phyloP scores from a whole-genome alignment of 2,329 filamentous ascomycete species.

The Colletotrichum tanaceti region DNA sequence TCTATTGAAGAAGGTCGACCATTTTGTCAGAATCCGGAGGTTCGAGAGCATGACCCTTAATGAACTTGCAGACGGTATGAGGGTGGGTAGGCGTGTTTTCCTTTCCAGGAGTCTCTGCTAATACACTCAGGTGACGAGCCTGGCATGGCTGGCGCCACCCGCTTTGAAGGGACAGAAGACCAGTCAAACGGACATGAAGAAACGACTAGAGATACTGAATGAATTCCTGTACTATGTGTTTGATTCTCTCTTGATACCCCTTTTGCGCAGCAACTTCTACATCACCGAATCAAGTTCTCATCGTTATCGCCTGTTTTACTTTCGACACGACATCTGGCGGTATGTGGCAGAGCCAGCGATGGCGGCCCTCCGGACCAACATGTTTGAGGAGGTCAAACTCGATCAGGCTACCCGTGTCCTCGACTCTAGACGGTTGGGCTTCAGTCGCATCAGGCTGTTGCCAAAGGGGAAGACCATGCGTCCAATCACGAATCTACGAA shows the following conservation, averaged over 20 bases:
- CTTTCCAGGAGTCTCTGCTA: background rate
- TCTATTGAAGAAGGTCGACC: conserved; percentile 77
- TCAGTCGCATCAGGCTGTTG: conserved; percentile 81
- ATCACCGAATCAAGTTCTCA: conserved; percentile 90
- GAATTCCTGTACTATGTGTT: conserved; percentile 95
- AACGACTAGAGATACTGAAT: conserved; percentile 81
- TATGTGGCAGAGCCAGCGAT: conserved; percentile 80
- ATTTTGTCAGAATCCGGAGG: conserved; percentile 80
- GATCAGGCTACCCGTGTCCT: conserved; percentile 69
- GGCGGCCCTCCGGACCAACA: conserved; percentile 71
- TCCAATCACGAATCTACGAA: conserved; percentile 87
- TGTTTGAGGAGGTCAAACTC: conserved; percentile 81
- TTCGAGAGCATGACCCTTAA: conserved; percentile 87
- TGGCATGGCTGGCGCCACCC: conserved; percentile 78
- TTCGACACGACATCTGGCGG: conserved; percentile 93
- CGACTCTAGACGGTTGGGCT: conserved; percentile 74
- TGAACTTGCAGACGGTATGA: conserved; percentile 79
- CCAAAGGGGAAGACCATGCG: conserved; percentile 83
- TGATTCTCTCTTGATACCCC: conserved; percentile 88
- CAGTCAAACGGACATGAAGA: conserved; percentile 77
- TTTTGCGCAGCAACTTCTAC: conserved; percentile 90
- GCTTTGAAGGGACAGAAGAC: conserved; percentile 63
- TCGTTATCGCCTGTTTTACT: conserved; percentile 88
- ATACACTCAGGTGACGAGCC: conserved; percentile 66
- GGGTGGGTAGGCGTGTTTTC: conserved; percentile 61